Evolutionary conservation across 371 early-diverging fungal genomes (phyloP).

Genomic region (Rhizopus stolonifer): DNA sequence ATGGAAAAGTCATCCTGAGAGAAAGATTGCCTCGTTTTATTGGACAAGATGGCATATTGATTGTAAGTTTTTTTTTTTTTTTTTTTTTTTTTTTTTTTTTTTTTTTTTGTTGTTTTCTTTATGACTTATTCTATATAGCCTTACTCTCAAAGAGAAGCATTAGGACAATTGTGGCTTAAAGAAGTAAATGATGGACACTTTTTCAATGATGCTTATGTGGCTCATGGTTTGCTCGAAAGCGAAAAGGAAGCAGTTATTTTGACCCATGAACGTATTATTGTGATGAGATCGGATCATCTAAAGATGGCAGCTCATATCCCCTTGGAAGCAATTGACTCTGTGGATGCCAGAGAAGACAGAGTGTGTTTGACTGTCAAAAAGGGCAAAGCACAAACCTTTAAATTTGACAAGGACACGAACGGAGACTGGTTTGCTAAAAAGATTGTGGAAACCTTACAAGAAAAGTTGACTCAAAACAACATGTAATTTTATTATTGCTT

Average conservation of each 20-base stretch:
- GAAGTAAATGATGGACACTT: conserved; percentile 78
- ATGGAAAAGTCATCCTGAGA: conserved; percentile 66
- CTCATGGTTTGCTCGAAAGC: conserved; percentile 58
- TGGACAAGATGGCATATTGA: conserved; percentile 78
- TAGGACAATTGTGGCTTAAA: conserved; percentile 90
- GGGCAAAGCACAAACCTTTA: neutral
- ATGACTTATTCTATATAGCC: conserved; percentile 38
- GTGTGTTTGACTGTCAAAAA: conserved; percentile 18
- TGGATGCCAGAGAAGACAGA: conserved; percentile 5
- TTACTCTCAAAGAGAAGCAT: conserved; percentile 84
- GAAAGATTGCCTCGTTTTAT: conserved; percentile 89
- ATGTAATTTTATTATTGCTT: neutral
- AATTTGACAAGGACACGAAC: conserved; percentile 19
- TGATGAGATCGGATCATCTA: conserved; percentile 57
- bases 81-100: neutral
- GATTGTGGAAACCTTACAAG: conserved; percentile 9
- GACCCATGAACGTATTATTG: conserved; percentile 61
- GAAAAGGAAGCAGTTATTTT: conserved; percentile 67
- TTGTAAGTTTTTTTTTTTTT: conserved; percentile 34
- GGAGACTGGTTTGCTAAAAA: conserved; percentile 24
- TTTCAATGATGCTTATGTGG: conserved; percentile 81
- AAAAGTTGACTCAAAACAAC: conserved; percentile 18
- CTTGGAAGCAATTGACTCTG: conserved; percentile 18
- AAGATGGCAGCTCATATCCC: conserved; percentile 59
- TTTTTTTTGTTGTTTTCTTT: too few species aligned